Percentiles rank a stretch among this genome's conserved stretches.
Evolutionary conservation across 208 protist species (phyloP).

Genomic region (Wallacemonas sp.): DNA sequence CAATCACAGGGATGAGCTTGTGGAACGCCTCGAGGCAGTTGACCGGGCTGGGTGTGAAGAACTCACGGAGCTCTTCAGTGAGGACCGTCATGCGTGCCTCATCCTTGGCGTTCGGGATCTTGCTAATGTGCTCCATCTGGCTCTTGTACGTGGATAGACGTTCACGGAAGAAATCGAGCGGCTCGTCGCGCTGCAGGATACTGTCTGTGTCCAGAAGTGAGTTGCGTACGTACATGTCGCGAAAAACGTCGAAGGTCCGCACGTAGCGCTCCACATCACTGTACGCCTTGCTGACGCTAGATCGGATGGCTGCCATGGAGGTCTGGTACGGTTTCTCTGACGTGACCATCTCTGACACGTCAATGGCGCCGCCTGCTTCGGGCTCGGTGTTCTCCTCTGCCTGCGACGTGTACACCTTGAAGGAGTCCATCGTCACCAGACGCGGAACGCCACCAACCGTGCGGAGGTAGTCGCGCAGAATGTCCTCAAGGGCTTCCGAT

Average conservation of each 20-base stretch:
- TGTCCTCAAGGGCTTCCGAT: constrained; percentile 80
- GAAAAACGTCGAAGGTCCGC: constrained; percentile 77
- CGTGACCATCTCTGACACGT: constrained; percentile 91
- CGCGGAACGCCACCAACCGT: constrained; percentile 82
- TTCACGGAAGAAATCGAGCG: constrained; percentile 90
- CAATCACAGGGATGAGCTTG: constrained; percentile 90
- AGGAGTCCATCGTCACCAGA: constrained; percentile 81
- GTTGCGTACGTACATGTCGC: constrained; percentile 91
- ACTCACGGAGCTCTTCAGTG: constrained; percentile 83
- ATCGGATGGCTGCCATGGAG: constrained; percentile 70
- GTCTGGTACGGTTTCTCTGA: constrained; percentile 86
- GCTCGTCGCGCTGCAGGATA: constrained; percentile 51
- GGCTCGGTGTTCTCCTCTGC: constrained; percentile 50
- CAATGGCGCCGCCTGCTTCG: constrained; percentile 72
- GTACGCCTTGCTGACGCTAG: constrained; percentile 70
- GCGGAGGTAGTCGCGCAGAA: constrained; percentile 90
- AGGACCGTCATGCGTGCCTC: constrained; percentile 89
- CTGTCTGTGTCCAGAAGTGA: constrained; percentile 54
- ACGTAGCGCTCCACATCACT: constrained; percentile 82
- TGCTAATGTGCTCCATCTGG: constrained; percentile 85
- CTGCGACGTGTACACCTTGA: constrained; percentile 90
- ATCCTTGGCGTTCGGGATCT: constrained; percentile 84
- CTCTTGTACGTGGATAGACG: constrained; percentile 81
- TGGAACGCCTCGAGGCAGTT: constrained; percentile 87
- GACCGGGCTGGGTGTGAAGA: constrained; percentile 90